Percentiles rank a stretch among this genome's conserved stretches.
These are phyloP conservation scores for Pythium biforme DNA, from an alignment of 352 stramenopile genomes.

Conservation along the genomic window DNA sequence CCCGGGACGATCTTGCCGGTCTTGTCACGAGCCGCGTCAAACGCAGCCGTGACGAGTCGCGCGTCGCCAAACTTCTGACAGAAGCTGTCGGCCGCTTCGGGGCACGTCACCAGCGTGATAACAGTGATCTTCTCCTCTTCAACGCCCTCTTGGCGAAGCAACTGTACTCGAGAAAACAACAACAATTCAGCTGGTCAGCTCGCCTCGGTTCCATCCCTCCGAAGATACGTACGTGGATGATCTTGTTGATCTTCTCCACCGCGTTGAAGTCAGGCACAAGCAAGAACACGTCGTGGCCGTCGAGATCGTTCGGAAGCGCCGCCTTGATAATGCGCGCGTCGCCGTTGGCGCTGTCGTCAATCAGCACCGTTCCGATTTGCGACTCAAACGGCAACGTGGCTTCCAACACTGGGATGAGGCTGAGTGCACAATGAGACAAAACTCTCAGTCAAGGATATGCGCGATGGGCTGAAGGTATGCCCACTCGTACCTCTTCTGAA, in stretches of 20 bases:
- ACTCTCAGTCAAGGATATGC: not conserved
- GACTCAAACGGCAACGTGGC: slow-evolving; percentile 66
- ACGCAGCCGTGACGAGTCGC: slow-evolving; percentile 75
- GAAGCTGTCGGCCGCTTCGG: slow-evolving; percentile 74
- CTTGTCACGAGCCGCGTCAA: slow-evolving; percentile 56
- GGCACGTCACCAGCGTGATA: slow-evolving; percentile 77
- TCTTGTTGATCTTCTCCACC: slow-evolving; percentile 65
- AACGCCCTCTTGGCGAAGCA: slow-evolving; percentile 69
- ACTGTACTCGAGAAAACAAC: slow-evolving; percentile 25
- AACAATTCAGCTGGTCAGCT: not conserved
- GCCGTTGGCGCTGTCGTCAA: slow-evolving; percentile 32
- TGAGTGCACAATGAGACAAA: not conserved
- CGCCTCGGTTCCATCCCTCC: not conserved
- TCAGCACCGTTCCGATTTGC: slow-evolving; percentile 57
- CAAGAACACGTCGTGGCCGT: slow-evolving; percentile 65
- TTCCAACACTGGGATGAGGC: slow-evolving; percentile 36
- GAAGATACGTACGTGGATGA: slow-evolving; percentile 52
- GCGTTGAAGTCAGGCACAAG: slow-evolving; percentile 64
- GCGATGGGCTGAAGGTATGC: not conserved
- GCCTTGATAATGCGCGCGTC: slow-evolving; percentile 45
- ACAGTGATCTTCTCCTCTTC: slow-evolving; percentile 79
- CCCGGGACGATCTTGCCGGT: slow-evolving; percentile 68
- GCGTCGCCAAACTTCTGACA: slow-evolving; percentile 78
- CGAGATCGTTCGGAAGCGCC: slow-evolving; percentile 58
- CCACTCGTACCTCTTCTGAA: slow-evolving; percentile 34